Conservation (phyloP, 192 early-diverging fungal species). For the Geranomyces michiganensis region DNA sequence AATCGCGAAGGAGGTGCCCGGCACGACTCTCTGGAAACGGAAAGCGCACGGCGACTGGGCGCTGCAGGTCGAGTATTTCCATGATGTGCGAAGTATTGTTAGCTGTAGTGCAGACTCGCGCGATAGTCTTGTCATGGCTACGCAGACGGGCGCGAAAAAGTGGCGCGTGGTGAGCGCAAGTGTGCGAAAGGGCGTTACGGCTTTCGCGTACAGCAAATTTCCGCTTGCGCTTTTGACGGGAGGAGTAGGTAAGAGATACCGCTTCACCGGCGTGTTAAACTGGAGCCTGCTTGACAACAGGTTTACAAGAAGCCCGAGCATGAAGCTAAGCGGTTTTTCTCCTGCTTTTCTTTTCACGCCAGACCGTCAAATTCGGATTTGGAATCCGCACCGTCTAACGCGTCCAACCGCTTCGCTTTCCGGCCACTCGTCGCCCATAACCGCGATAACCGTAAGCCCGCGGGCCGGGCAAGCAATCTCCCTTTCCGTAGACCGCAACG, state of each 20-base stretch:
- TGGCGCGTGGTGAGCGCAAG: conserved; percentile 45
- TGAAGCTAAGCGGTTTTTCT: too few species aligned
- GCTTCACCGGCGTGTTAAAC: too few species aligned
- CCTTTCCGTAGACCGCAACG: conserved; percentile 47
- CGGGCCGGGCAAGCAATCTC: conserved; percentile 50
- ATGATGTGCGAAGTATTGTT: conserved; percentile 51
- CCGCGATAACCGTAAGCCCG: conserved; percentile 47
- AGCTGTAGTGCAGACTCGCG: conserved; percentile 53
- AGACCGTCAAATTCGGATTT: conserved; percentile 54
- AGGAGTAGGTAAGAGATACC: conserved; percentile 43
- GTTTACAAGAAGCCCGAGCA: too few species aligned
- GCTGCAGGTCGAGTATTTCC: conserved; percentile 48
- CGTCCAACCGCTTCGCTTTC: conserved; percentile 50
- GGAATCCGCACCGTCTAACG: conserved; percentile 55
- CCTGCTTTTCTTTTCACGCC: background rate
- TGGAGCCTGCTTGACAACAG: too few species aligned
- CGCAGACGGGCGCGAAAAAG: conserved; percentile 40
- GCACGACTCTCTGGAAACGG: conserved; percentile 39
- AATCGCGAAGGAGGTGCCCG: conserved; percentile 27
- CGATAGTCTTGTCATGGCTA: conserved; percentile 53
- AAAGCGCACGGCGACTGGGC: conserved; percentile 60
- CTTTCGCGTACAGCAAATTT: conserved; percentile 49
- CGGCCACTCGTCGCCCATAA: conserved; percentile 54
- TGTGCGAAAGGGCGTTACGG: conserved; percentile 53
- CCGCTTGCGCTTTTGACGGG: conserved; percentile 57